Evolutionary conservation across 495 filamentous ascomycete genomes (phyloP), one percentile per base, ranked within the genome.

Genomic region (Penicillium robsamsonii): DNA sequence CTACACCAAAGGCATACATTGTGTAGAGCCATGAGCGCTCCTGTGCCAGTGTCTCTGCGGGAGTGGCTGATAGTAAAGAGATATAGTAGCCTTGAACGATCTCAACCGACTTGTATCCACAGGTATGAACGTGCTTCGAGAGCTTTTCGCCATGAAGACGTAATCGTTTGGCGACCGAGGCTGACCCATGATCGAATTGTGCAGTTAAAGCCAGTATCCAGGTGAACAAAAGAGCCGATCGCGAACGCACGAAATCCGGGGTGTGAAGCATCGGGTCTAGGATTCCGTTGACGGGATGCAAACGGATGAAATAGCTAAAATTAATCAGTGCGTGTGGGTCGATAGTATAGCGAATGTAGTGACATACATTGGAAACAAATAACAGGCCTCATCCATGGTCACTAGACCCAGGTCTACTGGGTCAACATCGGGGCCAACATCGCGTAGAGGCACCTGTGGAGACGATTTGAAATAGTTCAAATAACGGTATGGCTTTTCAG

Each of bases 271-370:
- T 59, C 2, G 83, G 83, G 53, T 87, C 84, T 3, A 87, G 76
- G 2, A 84, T 84, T 76, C 85, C 86, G 35, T 84, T 78, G 0
- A 84, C 84, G 55, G 86, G 83, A 7, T 84, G 79, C 25, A 88
- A 78, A 30, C 83, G 84, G 11, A 78, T 72, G 57, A 82, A 83
- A 58, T 86, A 87, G 53, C 83, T 86, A 17, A n/a, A 4, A 11
- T 25, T 2, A 2, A 40, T 54, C 37, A 31, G 24, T 18, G 27
- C 5, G 1, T 37, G 12, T n/a, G 2, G 35, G 29, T 8, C 11
- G 17, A 49, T 22, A 50, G 18, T 31, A 6, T 22, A 35, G 35
- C 12, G 57, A 38, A 38, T 38, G 12, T 31, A 18, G 9, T 27
- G 5, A 12, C 76, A 59, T 70, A 85, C 81, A 83, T 86, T 45